Conservation (phyloP, 495 filamentous ascomycete genomes). For the Talaromyces stipitatus region DNA sequence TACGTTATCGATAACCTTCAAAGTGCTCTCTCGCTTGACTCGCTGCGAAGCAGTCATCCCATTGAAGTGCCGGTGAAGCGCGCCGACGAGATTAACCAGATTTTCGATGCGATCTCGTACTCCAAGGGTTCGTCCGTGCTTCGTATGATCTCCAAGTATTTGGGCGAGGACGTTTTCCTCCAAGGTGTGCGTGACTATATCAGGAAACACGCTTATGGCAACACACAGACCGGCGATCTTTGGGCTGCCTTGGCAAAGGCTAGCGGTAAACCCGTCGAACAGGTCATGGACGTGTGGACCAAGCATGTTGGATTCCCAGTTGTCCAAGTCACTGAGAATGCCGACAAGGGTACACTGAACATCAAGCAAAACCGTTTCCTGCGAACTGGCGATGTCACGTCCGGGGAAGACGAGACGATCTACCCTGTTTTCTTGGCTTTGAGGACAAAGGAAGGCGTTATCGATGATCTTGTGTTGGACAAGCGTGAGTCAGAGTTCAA, state of each 20-base stretch:
- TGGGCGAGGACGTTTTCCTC: constrained; percentile 89
- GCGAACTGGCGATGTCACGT: constrained; percentile 56
- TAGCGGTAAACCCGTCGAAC: constrained; percentile 80
- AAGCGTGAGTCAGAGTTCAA: constrained; percentile 69
- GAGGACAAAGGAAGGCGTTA: constrained; percentile 49
- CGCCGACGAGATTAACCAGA: constrained; percentile 94
- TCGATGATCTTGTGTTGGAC: constrained; percentile 54
- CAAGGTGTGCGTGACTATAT: constrained; percentile 88
- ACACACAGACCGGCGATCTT: constrained; percentile 72
- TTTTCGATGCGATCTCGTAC: constrained; percentile 98
- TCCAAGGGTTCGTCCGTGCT: constrained; percentile 93
- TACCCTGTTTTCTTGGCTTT: constrained; percentile 56
- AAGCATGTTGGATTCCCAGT: constrained; percentile 64
- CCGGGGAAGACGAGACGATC: constrained; percentile 66
- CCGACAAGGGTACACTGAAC: constrained; percentile 34
- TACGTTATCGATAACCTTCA: constrained; percentile 91
- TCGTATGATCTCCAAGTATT: constrained; percentile 93
- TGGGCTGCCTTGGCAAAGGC: constrained; percentile 87
- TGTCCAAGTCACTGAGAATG: constrained; percentile 51
- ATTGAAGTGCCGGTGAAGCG: constrained; percentile 95
- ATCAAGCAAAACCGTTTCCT: constrained; percentile 64
- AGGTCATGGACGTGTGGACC: constrained; percentile 64
- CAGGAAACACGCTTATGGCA: constrained; percentile 84
- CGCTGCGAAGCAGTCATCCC: constrained; percentile 88
- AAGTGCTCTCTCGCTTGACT: constrained; percentile 79